Evolutionary conservation across 2,329 filamentous ascomycete genomes (phyloP), one percentile per base, ranked within the genome.

Genomic region (Escovopsis weberi): DNA sequence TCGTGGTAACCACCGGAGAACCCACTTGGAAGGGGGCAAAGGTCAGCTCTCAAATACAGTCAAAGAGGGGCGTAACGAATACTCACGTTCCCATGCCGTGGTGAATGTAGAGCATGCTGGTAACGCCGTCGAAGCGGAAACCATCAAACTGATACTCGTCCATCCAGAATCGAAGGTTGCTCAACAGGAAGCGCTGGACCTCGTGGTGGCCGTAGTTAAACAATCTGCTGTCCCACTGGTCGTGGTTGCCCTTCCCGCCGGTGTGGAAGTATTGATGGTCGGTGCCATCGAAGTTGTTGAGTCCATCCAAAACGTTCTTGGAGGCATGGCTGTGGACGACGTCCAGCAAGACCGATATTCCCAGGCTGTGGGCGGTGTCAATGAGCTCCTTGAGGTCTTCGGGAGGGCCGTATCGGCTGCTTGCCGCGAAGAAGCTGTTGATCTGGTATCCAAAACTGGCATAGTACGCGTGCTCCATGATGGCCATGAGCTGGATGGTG

Each of bases 381-480:
- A 98, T 85, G 39, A 98, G 74, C 69, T 96, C 89, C 63, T 94
- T 98, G 51, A 98, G 70, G 33, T 96, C 91, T 56, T 98, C 91
- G 0, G 91, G 91, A 1, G 80, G 75, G 36, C 91, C 91, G 57
- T 94, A 98, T 48, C 91, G 80, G 61, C 89, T 96, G 63, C 88
- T 95, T 11, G 89, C 88, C 26, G 91, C 91, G 55, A 96, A 98
- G 70, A 98, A 98, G 63, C 84, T 95, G 69, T 96, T 98, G 65
- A 98, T 78, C 63, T 98, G 91, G 62, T 98, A 98, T 38, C 91
- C 91, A 55, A 98, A 98, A 57, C 89, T 96, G 55, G 91, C 91
- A 60, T 98, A 98, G 70, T 98, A 98, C 40, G 91, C 91, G 64
- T 98, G 91, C 60, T 98, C 91, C 89, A 98, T 98, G 57, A 98